phyloP scores from a whole-genome alignment of 352 stramenopile species.

The Globisporangium cederbergense region DNA sequence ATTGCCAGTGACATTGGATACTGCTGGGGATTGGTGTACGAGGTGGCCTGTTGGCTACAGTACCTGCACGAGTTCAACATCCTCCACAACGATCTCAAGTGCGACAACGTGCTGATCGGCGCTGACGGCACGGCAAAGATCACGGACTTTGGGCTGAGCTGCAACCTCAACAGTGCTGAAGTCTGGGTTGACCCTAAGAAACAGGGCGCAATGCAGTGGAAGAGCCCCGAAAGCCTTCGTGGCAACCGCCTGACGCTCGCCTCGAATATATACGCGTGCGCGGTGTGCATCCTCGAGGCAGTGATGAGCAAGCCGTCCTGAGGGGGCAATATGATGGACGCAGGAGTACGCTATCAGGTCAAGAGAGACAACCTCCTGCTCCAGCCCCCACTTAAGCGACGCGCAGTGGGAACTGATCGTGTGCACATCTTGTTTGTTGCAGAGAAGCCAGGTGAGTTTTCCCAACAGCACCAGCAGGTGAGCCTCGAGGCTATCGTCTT shows the following conservation, averaged over 20 bases:
- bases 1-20: neutral
- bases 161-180: constrained; percentile 5
- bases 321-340: neutral
- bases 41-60: neutral
- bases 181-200: neutral
- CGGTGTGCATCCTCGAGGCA: constrained; percentile 13
- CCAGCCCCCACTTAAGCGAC: neutral
- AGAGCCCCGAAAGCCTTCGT: neutral
- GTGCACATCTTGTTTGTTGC: neutral
- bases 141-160: constrained; percentile 16
- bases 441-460: constrained; percentile 2
- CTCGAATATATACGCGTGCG: constrained; percentile 11
- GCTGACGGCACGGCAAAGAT: neutral
- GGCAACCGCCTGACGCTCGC: neutral
- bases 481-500: too few species aligned
- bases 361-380: neutral
- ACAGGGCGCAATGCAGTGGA: constrained; percentile 4
- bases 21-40: neutral
- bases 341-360: neutral
- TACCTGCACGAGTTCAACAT: constrained; percentile 6
- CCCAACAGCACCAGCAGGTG: neutral
- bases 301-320: constrained; percentile 3
- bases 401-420: neutral
- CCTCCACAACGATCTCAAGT: constrained; percentile 12
- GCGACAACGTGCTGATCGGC: constrained; percentile 12